These are phyloP conservation scores for Diacronema lutheri DNA, from an alignment of 78 protist species.

Conservation along the genomic window DNA sequence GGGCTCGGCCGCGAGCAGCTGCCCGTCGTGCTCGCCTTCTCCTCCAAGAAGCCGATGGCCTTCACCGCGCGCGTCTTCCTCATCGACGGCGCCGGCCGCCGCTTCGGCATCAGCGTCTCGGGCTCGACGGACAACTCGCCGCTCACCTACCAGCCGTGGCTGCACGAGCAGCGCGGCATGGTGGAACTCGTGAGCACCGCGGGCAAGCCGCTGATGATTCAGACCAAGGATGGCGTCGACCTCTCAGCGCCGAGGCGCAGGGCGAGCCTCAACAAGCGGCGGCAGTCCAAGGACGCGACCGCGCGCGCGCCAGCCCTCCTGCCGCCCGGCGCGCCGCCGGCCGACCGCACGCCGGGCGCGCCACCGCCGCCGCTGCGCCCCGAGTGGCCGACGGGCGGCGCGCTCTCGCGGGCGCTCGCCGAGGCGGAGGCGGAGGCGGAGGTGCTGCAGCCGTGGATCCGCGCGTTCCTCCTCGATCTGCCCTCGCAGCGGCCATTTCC, in stretches of 20 bases:
- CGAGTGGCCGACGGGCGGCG: neutral
- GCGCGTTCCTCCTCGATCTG: neutral
- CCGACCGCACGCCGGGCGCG: neutral
- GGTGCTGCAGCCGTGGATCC: neutral
- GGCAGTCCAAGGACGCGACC: neutral
- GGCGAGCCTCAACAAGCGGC: neutral
- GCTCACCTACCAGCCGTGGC: conserved; percentile 29
- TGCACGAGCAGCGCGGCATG: neutral
- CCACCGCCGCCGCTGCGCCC: neutral
- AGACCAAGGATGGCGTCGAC: too few relatives aligned
- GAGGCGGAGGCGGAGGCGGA: neutral
- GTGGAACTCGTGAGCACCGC: too few relatives aligned
- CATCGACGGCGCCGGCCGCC: conserved; percentile 45
- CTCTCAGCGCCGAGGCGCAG: too few relatives aligned
- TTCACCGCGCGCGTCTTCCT: conserved; percentile 60
- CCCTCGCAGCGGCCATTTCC: neutral
- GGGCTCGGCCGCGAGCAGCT: neutral
- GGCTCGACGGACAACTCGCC: conserved; percentile 57
- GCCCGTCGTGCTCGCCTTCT: conserved; percentile 35
- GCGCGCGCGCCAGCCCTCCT: neutral
- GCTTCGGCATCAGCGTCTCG: conserved; percentile 42
- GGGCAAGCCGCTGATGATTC: too few relatives aligned
- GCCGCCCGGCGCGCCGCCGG: neutral
- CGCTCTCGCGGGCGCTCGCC: neutral
- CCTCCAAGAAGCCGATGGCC: conserved; percentile 30